These are phyloP conservation scores for Excoecaria agallocha DNA, from an alignment of 345 rosid genomes.

Conservation along the genomic window DNA sequence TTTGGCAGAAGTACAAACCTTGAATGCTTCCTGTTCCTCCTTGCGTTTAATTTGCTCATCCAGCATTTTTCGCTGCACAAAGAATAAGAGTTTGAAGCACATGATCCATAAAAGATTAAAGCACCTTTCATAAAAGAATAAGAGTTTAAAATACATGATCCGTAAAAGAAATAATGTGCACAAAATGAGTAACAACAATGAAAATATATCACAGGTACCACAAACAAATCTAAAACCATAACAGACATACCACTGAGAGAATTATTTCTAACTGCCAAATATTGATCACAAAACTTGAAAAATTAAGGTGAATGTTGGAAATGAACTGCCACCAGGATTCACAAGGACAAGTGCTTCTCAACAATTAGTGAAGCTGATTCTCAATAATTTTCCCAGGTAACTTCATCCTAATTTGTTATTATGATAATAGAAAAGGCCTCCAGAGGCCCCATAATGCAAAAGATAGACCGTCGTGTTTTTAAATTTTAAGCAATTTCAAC, in stretches of 20 bases:
- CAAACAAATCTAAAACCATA: too few species aligned
- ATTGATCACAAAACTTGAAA: too few species aligned
- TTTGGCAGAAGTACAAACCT: slow-evolving; percentile 48
- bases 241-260: too few species aligned
- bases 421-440: background rate
- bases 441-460: too few species aligned
- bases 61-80: slow-evolving; percentile 68
- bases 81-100: background rate
- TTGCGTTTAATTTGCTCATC: slow-evolving; percentile 86
- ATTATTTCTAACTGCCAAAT: too few species aligned
- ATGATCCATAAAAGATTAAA: too few species aligned
- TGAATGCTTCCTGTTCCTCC: slow-evolving; percentile 82
- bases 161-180: background rate
- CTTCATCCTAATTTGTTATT: background rate
- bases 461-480: too few species aligned
- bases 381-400: background rate
- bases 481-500: background rate
- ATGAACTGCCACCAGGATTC: too few species aligned
- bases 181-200: too few species aligned
- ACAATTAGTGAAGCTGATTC: background rate
- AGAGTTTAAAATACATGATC: background rate
- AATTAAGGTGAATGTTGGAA: too few species aligned
- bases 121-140: background rate
- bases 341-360: background rate
- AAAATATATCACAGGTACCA: too few species aligned